Evolutionary conservation across 805 yeast species (phyloP).

Genomic region (Zygoascus biomembranicola): DNA sequence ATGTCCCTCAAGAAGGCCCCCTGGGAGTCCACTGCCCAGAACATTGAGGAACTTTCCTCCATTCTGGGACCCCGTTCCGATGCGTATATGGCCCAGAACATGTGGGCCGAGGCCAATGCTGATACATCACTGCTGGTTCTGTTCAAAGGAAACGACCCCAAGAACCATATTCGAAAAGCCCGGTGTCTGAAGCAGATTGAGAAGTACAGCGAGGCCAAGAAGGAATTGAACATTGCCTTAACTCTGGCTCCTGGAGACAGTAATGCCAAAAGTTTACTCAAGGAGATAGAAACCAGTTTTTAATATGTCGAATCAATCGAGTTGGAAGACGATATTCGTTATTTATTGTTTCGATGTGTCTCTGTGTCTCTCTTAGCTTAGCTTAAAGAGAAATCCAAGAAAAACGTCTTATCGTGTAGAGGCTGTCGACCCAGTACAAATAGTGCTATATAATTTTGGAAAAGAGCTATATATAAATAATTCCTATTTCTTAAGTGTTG

Average conservation of each 20-base stretch:
- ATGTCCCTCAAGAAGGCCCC: constrained; percentile 32
- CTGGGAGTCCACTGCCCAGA: constrained; percentile 31
- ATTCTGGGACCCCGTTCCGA: constrained; percentile 32
- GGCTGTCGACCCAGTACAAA: too few relatives aligned
- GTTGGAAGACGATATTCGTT: neutral
- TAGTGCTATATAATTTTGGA: too few relatives aligned
- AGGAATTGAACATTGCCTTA: constrained; percentile 14
- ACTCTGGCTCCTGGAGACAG: constrained; percentile 14
- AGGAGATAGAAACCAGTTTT: constrained; percentile 12
- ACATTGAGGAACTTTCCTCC: constrained; percentile 28
- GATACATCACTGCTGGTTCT: constrained; percentile 30
- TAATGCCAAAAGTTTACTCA: constrained; percentile 12
- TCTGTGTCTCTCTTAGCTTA: neutral
- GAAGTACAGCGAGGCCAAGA: constrained; percentile 19
- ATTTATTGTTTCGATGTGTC: neutral
- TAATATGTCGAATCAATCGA: neutral
- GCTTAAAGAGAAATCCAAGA: too few relatives aligned
- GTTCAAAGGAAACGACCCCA: constrained; percentile 26
- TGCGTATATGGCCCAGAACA: constrained; percentile 27
- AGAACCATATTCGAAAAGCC: constrained; percentile 30
- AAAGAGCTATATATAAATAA: too few relatives aligned
- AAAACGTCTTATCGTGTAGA: too few relatives aligned
- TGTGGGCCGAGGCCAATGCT: constrained; percentile 32
- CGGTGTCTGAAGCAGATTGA: constrained; percentile 18
- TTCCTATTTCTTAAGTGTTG: too few relatives aligned